These are phyloP conservation scores for Coemansia sp. DNA, from an alignment of 192 early-diverging fungal species.

Conservation along the genomic window DNA sequence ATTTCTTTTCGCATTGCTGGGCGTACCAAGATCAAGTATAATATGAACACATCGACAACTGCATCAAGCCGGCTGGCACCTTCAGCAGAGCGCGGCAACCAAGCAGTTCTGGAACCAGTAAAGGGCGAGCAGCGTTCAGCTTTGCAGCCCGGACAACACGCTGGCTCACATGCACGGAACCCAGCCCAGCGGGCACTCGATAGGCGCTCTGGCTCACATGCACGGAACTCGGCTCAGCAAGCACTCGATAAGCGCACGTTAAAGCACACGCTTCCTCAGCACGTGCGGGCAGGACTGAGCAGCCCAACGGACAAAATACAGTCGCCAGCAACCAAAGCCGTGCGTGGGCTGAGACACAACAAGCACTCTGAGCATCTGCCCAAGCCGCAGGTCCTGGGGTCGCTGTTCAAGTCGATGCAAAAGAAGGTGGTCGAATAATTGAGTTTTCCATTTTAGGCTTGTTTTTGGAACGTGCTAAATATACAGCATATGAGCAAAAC, in stretches of 20 bases:
- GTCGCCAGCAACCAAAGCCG: conserved; percentile 40
- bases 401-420: conserved; percentile 43
- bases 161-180: conserved; percentile 3
- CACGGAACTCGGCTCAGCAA: conserved; percentile 12
- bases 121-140: not conserved
- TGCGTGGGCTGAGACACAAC: conserved; percentile 38
- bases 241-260: conserved; percentile 15
- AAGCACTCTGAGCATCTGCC: conserved; percentile 16
- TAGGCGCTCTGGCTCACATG: conserved; percentile 1
- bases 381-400: conserved; percentile 24
- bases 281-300: conserved; percentile 20
- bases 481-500: not conserved
- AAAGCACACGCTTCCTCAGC: conserved; percentile 11
- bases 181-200: conserved; percentile 22
- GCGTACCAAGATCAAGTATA: not conserved
- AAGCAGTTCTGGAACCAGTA: not conserved
- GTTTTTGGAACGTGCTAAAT: not conserved
- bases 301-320: conserved; percentile 50
- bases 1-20: not conserved
- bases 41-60: not conserved
- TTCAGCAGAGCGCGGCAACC: not conserved
- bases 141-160: not conserved
- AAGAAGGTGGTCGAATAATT: not conserved
- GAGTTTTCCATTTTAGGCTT: conserved; percentile 2
- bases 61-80: not conserved